A percentile compares a stretch with the other conserved stretches of the same genome.
Evolutionary conservation across 2,329 filamentous ascomycete species (phyloP).

Genomic region (Niveomyces coronatus): DNA sequence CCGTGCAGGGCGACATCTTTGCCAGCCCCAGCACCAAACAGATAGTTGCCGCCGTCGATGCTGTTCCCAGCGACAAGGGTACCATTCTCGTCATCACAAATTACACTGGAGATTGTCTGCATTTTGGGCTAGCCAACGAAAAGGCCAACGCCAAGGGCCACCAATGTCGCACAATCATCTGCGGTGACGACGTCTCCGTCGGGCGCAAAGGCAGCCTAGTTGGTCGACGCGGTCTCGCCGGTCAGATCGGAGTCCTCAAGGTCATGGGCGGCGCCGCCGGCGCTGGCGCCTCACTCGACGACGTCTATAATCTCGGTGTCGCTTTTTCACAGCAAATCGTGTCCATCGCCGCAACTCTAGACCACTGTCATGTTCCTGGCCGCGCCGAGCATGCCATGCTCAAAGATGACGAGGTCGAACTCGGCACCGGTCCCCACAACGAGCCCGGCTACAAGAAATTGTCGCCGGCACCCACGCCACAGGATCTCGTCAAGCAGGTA

Average conservation of each 20-base stretch:
- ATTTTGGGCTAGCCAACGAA: slow-evolving; percentile 50
- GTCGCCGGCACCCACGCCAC: slow-evolving; percentile 37
- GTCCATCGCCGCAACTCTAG: slow-evolving; percentile 47
- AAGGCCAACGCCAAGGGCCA: slow-evolving; percentile 45
- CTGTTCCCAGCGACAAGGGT: slow-evolving; percentile 42
- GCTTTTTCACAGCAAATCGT: slow-evolving; percentile 42
- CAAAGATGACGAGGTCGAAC: slow-evolving; percentile 41
- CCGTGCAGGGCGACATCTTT: slow-evolving; percentile 53
- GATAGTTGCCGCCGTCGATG: slow-evolving; percentile 47
- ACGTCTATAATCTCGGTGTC: slow-evolving; percentile 39
- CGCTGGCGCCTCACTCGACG: slow-evolving; percentile 35
- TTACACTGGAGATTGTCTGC: slow-evolving; percentile 54
- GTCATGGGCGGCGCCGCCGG: slow-evolving; percentile 41
- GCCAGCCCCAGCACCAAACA: slow-evolving; percentile 54
- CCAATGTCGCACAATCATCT: slow-evolving; percentile 46
- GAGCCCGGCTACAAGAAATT: slow-evolving; percentile 52
- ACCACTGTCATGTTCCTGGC: slow-evolving; percentile 50
- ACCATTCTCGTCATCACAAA: slow-evolving; percentile 54
- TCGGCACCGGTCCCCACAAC: slow-evolving; percentile 59
- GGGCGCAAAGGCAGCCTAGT: slow-evolving; percentile 47
- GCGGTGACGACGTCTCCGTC: slow-evolving; percentile 56
- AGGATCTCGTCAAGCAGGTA: slow-evolving; percentile 45
- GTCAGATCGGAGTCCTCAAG: slow-evolving; percentile 50
- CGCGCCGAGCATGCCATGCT: slow-evolving; percentile 39
- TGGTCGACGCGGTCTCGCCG: slow-evolving; percentile 50